These are phyloP conservation scores for Colletotrichum sp. DNA, from an alignment of 2,329 filamentous ascomycete genomes.

Conservation along the genomic window DNA sequence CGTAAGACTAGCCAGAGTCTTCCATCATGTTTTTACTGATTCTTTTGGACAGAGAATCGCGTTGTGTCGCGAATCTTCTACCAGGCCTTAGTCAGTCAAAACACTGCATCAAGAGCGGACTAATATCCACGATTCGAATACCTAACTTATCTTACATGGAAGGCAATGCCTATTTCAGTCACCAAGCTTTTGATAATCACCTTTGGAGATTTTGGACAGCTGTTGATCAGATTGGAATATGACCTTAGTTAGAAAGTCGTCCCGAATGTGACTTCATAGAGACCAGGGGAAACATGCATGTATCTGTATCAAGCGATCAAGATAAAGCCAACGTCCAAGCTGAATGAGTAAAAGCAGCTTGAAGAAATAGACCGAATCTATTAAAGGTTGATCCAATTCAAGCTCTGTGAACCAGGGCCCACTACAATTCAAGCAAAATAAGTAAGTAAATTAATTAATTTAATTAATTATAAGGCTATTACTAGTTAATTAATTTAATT, in stretches of 20 bases:
- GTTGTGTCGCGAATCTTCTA: not conserved
- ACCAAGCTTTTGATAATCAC: fast-evolving
- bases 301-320: fast-evolving
- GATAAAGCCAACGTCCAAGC: not conserved
- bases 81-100: fast-evolving
- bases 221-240: not conserved
- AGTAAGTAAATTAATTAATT: too few relatives aligned
- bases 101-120: not conserved
- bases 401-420: too few relatives aligned
- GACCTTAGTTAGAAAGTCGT: not conserved
- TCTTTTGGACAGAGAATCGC: fast-evolving
- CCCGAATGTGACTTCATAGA: not conserved
- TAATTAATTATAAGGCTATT: too few relatives aligned
- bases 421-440: too few relatives aligned
- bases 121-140: not conserved
- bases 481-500: too few relatives aligned
- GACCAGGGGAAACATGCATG: not conserved
- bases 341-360: fast-evolving
- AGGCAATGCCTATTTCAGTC: not conserved
- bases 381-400: fast-evolving
- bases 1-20: fast-evolving
- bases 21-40: fast-evolving
- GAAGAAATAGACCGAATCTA: fast-evolving
- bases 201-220: fast-evolving
- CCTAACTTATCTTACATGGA: fast-evolving